Evolutionary conservation across 805 yeast genomes (phyloP).

Genomic region (Metschnikowia corniflorae): DNA sequence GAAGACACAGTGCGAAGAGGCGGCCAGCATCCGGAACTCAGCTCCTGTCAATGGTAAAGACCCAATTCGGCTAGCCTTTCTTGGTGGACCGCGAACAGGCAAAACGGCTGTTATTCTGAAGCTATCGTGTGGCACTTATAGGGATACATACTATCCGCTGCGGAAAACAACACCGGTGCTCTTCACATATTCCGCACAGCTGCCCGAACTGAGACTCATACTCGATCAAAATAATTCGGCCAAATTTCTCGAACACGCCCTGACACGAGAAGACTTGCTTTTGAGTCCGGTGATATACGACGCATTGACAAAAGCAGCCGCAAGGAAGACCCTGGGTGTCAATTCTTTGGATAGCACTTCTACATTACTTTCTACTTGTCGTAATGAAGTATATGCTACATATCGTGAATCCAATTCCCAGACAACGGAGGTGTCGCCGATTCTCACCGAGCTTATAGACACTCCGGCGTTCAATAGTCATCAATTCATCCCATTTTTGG

Average conservation of each 20-base stretch:
- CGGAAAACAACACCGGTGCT: conserved; percentile 55
- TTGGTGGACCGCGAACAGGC: conserved; percentile 60
- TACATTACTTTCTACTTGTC: conserved; percentile 2
- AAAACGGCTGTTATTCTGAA: conserved; percentile 56
- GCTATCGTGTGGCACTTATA: conserved; percentile 45
- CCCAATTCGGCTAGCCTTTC: conserved; percentile 56
- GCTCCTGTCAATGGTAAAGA: conserved; percentile 11
- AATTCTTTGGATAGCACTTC: background rate
- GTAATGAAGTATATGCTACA: conserved; percentile 22
- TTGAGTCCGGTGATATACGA: conserved; percentile 32
- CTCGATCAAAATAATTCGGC: conserved; percentile 23
- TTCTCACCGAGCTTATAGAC: conserved; percentile 65
- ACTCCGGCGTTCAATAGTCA: conserved; percentile 69
- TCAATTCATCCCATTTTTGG: conserved; percentile 71
- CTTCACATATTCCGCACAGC: conserved; percentile 48
- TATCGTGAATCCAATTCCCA: conserved; percentile 9
- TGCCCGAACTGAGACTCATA: conserved; percentile 14
- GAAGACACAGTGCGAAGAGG: conserved; percentile 8
- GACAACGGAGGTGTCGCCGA: conserved; percentile 34
- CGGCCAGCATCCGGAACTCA: conserved; percentile 4
- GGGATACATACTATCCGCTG: conserved; percentile 77
- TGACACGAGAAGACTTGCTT: conserved; percentile 14
- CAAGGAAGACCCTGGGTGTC: background rate
- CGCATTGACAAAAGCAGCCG: conserved; percentile 10
- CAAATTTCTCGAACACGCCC: conserved; percentile 14